A percentile compares a stretch with the other conserved stretches of the same genome.
phyloP scores from a whole-genome alignment of 768 basidiomycete species.

The Tylopilus vinaceipallidus region DNA sequence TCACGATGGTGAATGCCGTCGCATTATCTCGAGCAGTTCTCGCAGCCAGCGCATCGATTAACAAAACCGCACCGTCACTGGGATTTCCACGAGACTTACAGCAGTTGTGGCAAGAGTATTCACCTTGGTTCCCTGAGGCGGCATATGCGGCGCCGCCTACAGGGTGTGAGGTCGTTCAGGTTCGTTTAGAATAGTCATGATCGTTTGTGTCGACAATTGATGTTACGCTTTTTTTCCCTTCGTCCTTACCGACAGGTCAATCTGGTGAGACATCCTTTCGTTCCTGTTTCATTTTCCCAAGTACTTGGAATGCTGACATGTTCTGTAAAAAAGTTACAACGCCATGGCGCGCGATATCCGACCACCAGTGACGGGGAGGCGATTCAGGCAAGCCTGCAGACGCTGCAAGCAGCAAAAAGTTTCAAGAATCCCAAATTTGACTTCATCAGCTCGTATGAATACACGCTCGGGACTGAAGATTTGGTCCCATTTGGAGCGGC shows the following conservation, averaged over 20 bases:
- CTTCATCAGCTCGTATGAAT: slow-evolving; percentile 57
- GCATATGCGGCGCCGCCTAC: slow-evolving; percentile 43
- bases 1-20: not conserved
- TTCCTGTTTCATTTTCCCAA: not conserved
- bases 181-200: slow-evolving; percentile 22
- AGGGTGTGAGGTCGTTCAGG: slow-evolving; percentile 53
- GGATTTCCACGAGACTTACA: slow-evolving; percentile 12
- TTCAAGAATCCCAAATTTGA: slow-evolving; percentile 44
- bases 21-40: not conserved
- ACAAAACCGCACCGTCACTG: slow-evolving; percentile 5
- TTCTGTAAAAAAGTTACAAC: slow-evolving; percentile 56
- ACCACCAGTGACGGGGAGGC: slow-evolving; percentile 41
- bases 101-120: slow-evolving; percentile 54
- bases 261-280: slow-evolving; percentile 10
- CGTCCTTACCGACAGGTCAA: slow-evolving; percentile 12
- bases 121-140: slow-evolving; percentile 51
- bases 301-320: not conserved
- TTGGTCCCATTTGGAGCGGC: slow-evolving; percentile 64
- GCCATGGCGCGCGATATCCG: slow-evolving; percentile 78
- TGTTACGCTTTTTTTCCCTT: too few species aligned
- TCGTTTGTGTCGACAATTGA: not conserved
- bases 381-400: slow-evolving; percentile 48
- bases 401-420: slow-evolving; percentile 45
- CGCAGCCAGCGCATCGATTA: not conserved
- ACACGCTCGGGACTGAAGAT: slow-evolving; percentile 52